Conservation (phyloP, 2,329 filamentous ascomycete species). For the Apiospora phragmitis region DNA sequence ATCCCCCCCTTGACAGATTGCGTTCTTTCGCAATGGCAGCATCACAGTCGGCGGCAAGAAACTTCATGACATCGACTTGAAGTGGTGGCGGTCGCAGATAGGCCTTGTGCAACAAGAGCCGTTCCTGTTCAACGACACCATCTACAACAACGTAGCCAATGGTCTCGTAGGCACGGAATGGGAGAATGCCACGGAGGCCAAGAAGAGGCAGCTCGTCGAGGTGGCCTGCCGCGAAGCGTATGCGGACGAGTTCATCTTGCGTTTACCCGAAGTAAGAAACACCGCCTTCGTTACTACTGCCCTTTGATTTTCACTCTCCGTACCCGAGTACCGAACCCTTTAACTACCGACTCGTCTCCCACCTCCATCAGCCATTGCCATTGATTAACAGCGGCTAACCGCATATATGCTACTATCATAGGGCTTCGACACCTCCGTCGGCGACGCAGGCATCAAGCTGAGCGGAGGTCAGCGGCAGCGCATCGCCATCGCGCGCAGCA, state of each 20-base stretch:
- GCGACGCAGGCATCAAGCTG: constrained; percentile 41
- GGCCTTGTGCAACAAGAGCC: constrained; percentile 92
- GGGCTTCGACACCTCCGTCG: constrained; percentile 57
- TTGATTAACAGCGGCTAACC: neutral
- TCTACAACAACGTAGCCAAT: constrained; percentile 58
- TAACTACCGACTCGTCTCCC: neutral
- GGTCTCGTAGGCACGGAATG: constrained; percentile 79
- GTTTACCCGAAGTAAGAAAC: constrained; percentile 42
- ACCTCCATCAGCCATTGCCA: neutral
- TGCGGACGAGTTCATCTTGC: constrained; percentile 57
- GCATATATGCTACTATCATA: constrained; percentile 45
- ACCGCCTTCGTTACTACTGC: neutral
- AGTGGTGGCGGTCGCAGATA: constrained; percentile 79
- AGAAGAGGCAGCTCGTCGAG: constrained; percentile 54
- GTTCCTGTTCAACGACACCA: constrained; percentile 71
- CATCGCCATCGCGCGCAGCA: constrained; percentile 65
- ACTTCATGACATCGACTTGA: constrained; percentile 77
- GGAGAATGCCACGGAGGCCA: constrained; percentile 60
- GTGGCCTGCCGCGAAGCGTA: constrained; percentile 58
- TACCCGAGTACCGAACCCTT: neutral
- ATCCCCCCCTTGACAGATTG: constrained; percentile 18
- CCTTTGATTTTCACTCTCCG: rapidly evolving
- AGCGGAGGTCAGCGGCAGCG: constrained; percentile 70
- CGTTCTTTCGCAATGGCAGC: constrained; percentile 43
- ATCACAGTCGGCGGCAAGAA: constrained; percentile 80